Conservation (phyloP, 139 green algal species). For the Coelastrella sp. region DNA sequence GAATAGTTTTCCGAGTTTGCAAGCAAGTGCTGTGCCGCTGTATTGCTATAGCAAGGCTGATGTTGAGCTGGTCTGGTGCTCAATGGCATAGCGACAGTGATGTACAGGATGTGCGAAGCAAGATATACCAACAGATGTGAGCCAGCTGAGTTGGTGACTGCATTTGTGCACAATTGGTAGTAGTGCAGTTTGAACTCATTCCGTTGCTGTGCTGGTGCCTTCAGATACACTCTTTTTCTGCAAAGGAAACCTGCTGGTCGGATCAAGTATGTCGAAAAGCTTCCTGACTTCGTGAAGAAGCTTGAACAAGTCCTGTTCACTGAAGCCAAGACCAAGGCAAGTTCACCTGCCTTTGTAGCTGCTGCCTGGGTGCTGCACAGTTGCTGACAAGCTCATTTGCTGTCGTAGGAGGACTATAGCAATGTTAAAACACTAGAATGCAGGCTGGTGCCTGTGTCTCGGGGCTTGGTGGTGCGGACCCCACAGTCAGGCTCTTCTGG, state of each 20-base stretch:
- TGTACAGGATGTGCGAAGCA: slow-evolving; percentile 8
- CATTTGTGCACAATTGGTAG: background rate
- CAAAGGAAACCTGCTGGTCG: slow-evolving; percentile 25
- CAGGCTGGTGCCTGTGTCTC: slow-evolving; percentile 85
- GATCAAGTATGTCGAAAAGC: slow-evolving; percentile 62
- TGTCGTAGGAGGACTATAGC: slow-evolving; percentile 86
- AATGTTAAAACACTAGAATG: slow-evolving; percentile 84
- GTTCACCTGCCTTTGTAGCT: background rate
- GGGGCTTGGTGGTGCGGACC: slow-evolving; percentile 61
- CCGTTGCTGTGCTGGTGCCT: background rate
- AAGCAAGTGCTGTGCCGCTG: background rate
- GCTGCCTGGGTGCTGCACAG: background rate
- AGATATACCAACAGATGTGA: slow-evolving; percentile 39
- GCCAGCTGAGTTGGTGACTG: background rate
- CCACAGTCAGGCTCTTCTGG: slow-evolving; percentile 7
- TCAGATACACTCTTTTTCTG: slow-evolving; percentile 40
- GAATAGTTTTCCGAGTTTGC: too few relatives aligned
- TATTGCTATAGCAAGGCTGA: background rate
- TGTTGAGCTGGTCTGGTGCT: background rate
- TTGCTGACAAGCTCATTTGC: background rate
- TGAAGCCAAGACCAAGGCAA: slow-evolving; percentile 66
- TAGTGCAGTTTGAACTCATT: background rate
- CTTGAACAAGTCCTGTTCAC: slow-evolving; percentile 88
- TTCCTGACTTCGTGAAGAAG: slow-evolving; percentile 88
- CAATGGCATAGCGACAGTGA: slow-evolving; percentile 35